Base-by-base conservation (phyloP, 495 filamentous ascomycete species). In the Tirmania nivea region DNA sequence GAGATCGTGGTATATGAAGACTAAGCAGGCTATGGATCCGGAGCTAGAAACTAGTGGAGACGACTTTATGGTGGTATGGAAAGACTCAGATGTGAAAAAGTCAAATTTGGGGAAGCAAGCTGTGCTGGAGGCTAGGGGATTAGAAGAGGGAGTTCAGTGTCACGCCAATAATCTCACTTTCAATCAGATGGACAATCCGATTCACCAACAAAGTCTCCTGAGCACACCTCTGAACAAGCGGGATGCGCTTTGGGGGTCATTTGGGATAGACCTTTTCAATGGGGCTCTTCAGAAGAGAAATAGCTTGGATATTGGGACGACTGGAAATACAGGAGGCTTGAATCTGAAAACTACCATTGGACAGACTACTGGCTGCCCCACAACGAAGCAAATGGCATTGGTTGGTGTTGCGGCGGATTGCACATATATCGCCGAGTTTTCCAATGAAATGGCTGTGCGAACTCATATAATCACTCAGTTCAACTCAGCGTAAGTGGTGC, bases 351-450 rank as follows among this genome's bases (percentile, higher is more conserved):
- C 67, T 25, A 85, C 76, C n/a, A 94, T 97, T 60, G 90, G 89
- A 31, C 77, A 75, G 48, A 83, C 80, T 0, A 64, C 67, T 10
- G 90, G 90, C 49, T 97, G 90, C 63, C 92, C 92, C 47, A 78
- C 73, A 8, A 89, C 85, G 6, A 78, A 85, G 54, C 86, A 83
- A 66, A 85, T 97, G 35, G 90, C 92, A 8, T 68, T 96, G 55
- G 78, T 97, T 20, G 90, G 90, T 11, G 80, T 97, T 17, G 87
- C 87, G 7, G 90, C 86, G 0, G 90, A 97, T 65, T 97, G 90
- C 70, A 78, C 75, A 8, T 95, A 94, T 62, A 84, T 78, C 52
- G 69, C 69, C 1, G 69, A 71, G 16, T 93, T 96, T 63, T 71
- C 73, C 34, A 73, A 70, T 12, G 72, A 75, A 17, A 73, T 78